A percentile compares a stretch with the other conserved stretches of the same genome.
These are phyloP conservation scores for Acer negundo DNA, from an alignment of 345 rosid genomes.

Conservation along the genomic window DNA sequence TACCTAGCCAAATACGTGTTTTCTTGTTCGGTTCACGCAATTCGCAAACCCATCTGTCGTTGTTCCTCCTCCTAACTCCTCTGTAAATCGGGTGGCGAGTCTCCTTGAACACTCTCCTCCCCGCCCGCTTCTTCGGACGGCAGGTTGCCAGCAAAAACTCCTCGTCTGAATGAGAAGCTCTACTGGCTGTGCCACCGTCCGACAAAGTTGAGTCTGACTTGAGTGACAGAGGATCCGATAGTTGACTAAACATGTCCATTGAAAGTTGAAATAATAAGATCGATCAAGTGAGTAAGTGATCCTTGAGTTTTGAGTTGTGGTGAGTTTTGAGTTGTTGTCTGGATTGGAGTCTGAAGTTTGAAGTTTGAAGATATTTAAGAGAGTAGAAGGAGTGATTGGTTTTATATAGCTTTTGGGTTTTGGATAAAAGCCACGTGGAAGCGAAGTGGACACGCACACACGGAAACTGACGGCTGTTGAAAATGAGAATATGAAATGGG, in stretches of 20 bases:
- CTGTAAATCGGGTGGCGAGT: constrained; percentile 77
- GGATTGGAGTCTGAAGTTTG: not conserved
- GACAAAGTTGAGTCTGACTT: constrained; percentile 24
- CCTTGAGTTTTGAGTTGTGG: not conserved
- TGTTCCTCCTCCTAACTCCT: constrained; percentile 61
- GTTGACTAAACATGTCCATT: constrained; percentile 18
- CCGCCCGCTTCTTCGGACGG: constrained; percentile 69
- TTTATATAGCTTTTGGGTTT: not conserved
- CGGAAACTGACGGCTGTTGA: not conserved
- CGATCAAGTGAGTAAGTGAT: not conserved
- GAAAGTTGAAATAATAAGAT: too few relatives aligned
- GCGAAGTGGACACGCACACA: not conserved
- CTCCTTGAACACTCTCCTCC: constrained; percentile 62
- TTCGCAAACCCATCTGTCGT: constrained; percentile 75
- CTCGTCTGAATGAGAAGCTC: constrained; percentile 32
- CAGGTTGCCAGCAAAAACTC: constrained; percentile 45
- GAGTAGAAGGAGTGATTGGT: not conserved
- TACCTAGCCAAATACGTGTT: constrained; percentile 76
- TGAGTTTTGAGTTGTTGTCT: not conserved
- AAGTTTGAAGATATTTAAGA: not conserved
- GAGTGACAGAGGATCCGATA: constrained; percentile 1
- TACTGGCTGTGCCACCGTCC: constrained; percentile 10
- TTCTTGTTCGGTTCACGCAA: constrained; percentile 58
- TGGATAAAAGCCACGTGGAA: not conserved
- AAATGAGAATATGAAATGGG: not conserved